Evolutionary conservation across 495 filamentous ascomycete species (phyloP).

Genomic region (Aspergillus coremiiformis): DNA sequence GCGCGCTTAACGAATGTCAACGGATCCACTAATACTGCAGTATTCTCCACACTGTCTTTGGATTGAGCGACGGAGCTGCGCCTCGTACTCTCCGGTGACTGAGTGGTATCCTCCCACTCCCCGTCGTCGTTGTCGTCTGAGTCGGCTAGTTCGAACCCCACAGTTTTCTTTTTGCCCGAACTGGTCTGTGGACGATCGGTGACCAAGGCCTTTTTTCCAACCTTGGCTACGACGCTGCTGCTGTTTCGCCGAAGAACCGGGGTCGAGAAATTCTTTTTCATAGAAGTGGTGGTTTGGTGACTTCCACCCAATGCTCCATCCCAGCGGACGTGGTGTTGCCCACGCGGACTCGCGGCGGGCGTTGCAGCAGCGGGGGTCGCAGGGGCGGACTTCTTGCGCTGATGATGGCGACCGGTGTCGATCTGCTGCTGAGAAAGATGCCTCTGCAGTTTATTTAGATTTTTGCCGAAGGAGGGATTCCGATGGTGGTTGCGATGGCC

Average conservation of each 20-base stretch:
- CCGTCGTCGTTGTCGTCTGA: slow-evolving; percentile 40
- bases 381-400: slow-evolving; percentile 45
- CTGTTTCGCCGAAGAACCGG: slow-evolving; percentile 36
- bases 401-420: slow-evolving; percentile 30
- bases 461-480: slow-evolving; percentile 38
- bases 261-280: slow-evolving; percentile 43
- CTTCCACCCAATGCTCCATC: slow-evolving; percentile 27
- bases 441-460: slow-evolving; percentile 36
- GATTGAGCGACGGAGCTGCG: slow-evolving; percentile 39
- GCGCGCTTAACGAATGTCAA: slow-evolving; percentile 43
- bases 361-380: slow-evolving; percentile 38
- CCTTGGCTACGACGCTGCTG: slow-evolving; percentile 24
- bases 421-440: slow-evolving; percentile 26
- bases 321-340: slow-evolving; percentile 33
- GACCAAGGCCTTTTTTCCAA: slow-evolving; percentile 32
- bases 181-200: slow-evolving; percentile 33
- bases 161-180: slow-evolving; percentile 40
- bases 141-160: slow-evolving; percentile 43
- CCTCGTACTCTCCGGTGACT: slow-evolving; percentile 43
- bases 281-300: slow-evolving; percentile 25
- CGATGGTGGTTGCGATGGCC: slow-evolving; percentile 38
- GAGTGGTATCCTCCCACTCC: slow-evolving; percentile 47
- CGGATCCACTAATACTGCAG: slow-evolving; percentile 36
- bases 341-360: slow-evolving; percentile 37
- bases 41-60: slow-evolving; percentile 35